Evolutionary conservation across 1,284 basidiomycete species (phyloP).

Genomic region (Rhodotorula sp.): DNA sequence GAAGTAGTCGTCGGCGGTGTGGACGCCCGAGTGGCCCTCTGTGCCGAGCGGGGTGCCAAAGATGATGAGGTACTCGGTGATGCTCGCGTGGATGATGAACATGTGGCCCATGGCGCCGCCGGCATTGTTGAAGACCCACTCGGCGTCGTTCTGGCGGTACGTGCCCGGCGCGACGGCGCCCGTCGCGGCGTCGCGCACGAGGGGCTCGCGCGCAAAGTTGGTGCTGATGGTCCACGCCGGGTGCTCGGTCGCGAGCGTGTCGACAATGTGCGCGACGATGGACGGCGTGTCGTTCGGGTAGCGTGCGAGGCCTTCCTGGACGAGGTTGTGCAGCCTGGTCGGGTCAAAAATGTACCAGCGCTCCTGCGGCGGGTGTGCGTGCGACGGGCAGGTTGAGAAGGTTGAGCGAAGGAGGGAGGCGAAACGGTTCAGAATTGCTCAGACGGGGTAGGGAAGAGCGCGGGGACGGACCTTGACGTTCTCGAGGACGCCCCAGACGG

Average conservation of each 20-base stretch:
- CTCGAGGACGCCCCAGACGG: constrained; percentile 32
- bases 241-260: constrained; percentile 59
- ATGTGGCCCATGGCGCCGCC: constrained; percentile 97
- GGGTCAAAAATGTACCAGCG: constrained; percentile 69
- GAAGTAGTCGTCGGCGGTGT: constrained; percentile 97
- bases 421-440: neutral
- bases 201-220: constrained; percentile 52
- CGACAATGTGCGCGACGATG: constrained; percentile 74
- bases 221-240: constrained; percentile 61
- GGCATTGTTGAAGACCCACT: constrained; percentile 98
- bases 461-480: constrained; percentile 37
- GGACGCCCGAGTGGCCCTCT: constrained; percentile 90
- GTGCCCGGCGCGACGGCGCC: constrained; percentile 15
- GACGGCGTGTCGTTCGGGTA: constrained; percentile 60
- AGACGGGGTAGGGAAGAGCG: neutral
- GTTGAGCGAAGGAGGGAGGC: neutral
- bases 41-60: constrained; percentile 96
- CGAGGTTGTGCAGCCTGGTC: constrained; percentile 64
- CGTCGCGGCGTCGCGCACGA: constrained; percentile 16
- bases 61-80: constrained; percentile 79
- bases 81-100: constrained; percentile 75
- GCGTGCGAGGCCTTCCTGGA: constrained; percentile 67
- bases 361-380: constrained; percentile 6
- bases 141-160: constrained; percentile 53
- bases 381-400: neutral